Base-by-base conservation (phyloP, 495 filamentous ascomycete species). In the Xylaria venustula region DNA sequence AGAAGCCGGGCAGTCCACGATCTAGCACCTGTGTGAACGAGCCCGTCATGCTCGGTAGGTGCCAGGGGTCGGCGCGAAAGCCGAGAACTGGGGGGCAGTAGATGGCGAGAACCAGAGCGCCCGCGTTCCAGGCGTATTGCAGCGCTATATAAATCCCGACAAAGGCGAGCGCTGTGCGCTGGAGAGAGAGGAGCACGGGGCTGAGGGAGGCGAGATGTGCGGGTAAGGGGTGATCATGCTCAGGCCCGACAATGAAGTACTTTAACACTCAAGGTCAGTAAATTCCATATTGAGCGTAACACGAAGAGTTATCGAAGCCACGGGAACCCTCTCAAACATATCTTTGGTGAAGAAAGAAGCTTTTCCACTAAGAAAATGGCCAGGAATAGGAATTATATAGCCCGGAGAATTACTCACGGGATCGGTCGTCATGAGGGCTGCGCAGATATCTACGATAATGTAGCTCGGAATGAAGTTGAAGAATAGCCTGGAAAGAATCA, bases 1-100 rank as follows among this genome's bases (percentile, higher is more conserved):
- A 97, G 64, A 87, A 84, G 28, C 91, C 91, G 7, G 82, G 77
- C 1, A 97, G 73, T 0, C 91, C 91, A 46, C 85, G 73, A 53
- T 89, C 81, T 3, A 88, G 67, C 5, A 93, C 75, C 8, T 76
- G 68, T 2, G 58, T 59, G 59, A 83, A 75, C 1, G 82, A 77
- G 14, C 90, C 92, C 66, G 84, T 90, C 17, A 75, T 66, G 34
- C 81, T 78, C 0, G 90, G 81, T 62, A 92, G 88, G 7, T 87
- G 78, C 86, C 86, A 91, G 1, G 88, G 72, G 53, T 81, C 81
- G 5, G 75, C 78, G 25, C 83, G 75, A 8, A 79, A 78, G 28
- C 79, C 79, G 7, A 68, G 44, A 46, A 63, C 26, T 0, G 56
- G 59, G 25, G 71, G 70, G 1, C 79, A 71, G 17, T 90, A 26